Base-by-base conservation (phyloP, 192 early-diverging fungal genomes). In the Backusella psychrophila region DNA sequence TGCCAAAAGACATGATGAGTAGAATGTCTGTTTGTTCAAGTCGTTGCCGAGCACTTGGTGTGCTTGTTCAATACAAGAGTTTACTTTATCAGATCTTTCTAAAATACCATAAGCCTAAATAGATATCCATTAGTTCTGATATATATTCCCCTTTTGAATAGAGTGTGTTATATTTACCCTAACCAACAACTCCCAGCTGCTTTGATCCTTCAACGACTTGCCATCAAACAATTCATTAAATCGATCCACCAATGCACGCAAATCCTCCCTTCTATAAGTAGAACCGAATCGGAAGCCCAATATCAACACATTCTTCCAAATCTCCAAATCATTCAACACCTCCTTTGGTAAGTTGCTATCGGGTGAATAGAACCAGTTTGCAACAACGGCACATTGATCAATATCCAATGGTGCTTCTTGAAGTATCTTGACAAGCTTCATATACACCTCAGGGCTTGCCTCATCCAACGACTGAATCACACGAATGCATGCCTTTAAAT, bases 261-360 rank as follows among this genome's bases (percentile, higher is more conserved):
- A 53, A 53, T 80, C 79, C 15, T 65, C 70, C 11, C 31, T 34
- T 26, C 75, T 59, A 35, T 76, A 72, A 23, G 75, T 76, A 12
- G 59, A 33, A 6, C 38, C 75, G 0, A 80, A 56, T 35, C 71
- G 56, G 33, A 80, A 80, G 1, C 79, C 75, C 21, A 71, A 36
- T 68, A 73, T 73, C 41, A 80, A 71, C 21, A 66, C 66, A 68
- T 34, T 53, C 14, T 80, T 75, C 79, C 79, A 80, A 35, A 79
- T 38, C 42, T 71, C 52, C 21, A 65, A 19, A n/a, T 80, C 36
- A 35, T 80, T 38, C 11, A 34, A 3, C 1, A 75, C 71, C 12
- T 56, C 46, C 6, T 53, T 23, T 26, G 76, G 52, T 9, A 77
- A 31, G 6, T 52, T 23, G 35, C 21, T 21, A 2, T 63, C 8